Percentiles rank a stretch among this genome's conserved stretches.
These are phyloP conservation scores for Trebouxiophyceae sp. DNA, from an alignment of 163 green algal species.

Conservation along the genomic window DNA sequence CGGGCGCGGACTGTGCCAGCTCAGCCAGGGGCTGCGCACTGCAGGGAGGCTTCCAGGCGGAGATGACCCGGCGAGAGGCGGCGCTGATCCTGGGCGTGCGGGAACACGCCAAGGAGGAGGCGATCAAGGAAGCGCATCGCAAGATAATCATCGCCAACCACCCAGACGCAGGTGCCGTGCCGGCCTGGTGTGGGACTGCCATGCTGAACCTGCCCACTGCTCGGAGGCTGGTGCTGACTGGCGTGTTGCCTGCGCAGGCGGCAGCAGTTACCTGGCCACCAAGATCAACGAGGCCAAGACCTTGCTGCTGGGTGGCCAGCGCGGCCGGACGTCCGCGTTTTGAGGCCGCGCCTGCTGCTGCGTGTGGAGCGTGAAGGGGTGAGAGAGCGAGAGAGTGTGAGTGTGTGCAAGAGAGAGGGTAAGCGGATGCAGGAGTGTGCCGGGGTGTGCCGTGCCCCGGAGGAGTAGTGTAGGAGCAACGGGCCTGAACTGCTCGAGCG, in stretches of 20 bases:
- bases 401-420: too few relatives aligned
- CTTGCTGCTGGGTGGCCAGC: constrained; percentile 60
- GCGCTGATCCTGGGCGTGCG: constrained; percentile 88
- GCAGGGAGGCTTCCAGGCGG: constrained; percentile 73
- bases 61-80: constrained; percentile 95
- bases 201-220: not conserved
- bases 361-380: too few relatives aligned
- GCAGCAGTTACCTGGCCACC: constrained; percentile 75
- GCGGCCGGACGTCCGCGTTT: constrained; percentile 12
- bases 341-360: too few relatives aligned
- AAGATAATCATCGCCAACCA: constrained; percentile 99
- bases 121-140: constrained; percentile 87
- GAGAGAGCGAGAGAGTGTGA: too few relatives aligned
- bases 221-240: not conserved
- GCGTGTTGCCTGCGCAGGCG: too few relatives aligned
- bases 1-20: not conserved
- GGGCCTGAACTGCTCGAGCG: too few relatives aligned
- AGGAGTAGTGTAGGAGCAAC: too few relatives aligned
- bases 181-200: too few relatives aligned
- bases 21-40: not conserved
- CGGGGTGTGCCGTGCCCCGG: too few relatives aligned
- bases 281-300: constrained; percentile 97
- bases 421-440: too few relatives aligned
- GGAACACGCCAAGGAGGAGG: constrained; percentile 65
- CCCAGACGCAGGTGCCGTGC: constrained; percentile 69